Evolutionary conservation across 768 basidiomycete genomes (phyloP).

Genomic region (Termitomyces sp.): DNA sequence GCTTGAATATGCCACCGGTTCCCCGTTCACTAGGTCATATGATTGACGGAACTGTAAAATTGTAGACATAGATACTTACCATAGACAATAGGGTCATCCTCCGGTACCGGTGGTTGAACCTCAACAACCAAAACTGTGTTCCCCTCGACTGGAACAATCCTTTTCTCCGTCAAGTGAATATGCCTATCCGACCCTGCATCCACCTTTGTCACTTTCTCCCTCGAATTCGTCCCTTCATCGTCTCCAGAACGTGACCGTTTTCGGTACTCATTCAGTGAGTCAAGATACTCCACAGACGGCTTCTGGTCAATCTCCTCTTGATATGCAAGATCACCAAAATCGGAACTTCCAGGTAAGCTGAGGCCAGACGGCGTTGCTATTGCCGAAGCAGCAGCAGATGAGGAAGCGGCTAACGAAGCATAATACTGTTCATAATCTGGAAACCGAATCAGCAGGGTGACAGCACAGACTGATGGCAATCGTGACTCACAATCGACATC

Average conservation of each 20-base stretch:
- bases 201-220: conserved; percentile 37
- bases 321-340: conserved; percentile 44
- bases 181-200: conserved; percentile 28
- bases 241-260: conserved; percentile 70
- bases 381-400: conserved; percentile 45
- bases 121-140: conserved; percentile 22
- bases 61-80: conserved; percentile 36
- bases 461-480: not conserved
- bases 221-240: conserved; percentile 38
- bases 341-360: conserved; percentile 38
- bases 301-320: conserved; percentile 72
- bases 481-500: conserved; percentile 62
- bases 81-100: conserved; percentile 62
- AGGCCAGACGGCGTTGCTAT: conserved; percentile 57
- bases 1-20: conserved; percentile 64
- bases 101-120: conserved; percentile 14
- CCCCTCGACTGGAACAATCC: conserved; percentile 13
- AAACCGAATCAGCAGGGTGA: not conserved
- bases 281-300: conserved; percentile 59
- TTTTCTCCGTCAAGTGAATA: conserved; percentile 17
- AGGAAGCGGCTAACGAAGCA: conserved; percentile 67
- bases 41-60: not conserved
- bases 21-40: conserved; percentile 59
- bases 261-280: conserved; percentile 65
- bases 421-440: conserved; percentile 82